Evolutionary conservation across 352 stramenopile genomes (phyloP).

Genomic region (Pythium folliculosum): DNA sequence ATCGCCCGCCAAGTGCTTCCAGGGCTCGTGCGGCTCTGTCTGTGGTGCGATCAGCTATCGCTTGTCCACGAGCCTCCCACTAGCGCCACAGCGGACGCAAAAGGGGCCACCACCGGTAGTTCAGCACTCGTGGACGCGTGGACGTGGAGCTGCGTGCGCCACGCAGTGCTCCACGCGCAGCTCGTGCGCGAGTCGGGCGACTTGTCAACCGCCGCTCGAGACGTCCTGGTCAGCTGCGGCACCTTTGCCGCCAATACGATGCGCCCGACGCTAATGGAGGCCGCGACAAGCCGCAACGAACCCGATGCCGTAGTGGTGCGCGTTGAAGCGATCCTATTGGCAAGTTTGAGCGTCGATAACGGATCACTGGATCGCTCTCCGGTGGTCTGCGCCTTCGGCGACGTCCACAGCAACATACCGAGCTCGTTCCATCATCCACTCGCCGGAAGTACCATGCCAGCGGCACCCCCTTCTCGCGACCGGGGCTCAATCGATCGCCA

Average conservation of each 20-base stretch:
- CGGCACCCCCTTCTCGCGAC: neutral
- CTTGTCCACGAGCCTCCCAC: constrained; percentile 17
- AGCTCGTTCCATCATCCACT: neutral
- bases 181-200: neutral
- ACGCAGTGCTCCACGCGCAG: constrained; percentile 10
- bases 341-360: neutral
- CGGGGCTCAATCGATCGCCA: constrained; percentile 42
- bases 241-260: neutral
- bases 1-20: constrained; percentile 65
- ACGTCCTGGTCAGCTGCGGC: neutral
- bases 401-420: constrained; percentile 14
- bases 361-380: neutral
- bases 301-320: constrained; percentile 12
- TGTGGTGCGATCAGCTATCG: constrained; percentile 49
- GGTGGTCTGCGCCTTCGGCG: neutral
- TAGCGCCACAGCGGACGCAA: neutral
- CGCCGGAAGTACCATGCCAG: neutral
- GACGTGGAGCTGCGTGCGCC: constrained; percentile 17
- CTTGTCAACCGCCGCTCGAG: neutral
- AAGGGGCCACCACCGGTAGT: neutral
- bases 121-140: neutral
- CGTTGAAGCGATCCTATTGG: constrained; percentile 14
- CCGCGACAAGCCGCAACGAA: neutral
- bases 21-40: constrained; percentile 46
- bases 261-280: neutral